Evolutionary conservation across 208 protist genomes (phyloP), one percentile per base, ranked within the genome.

Genomic region (Crithidia sp.): DNA sequence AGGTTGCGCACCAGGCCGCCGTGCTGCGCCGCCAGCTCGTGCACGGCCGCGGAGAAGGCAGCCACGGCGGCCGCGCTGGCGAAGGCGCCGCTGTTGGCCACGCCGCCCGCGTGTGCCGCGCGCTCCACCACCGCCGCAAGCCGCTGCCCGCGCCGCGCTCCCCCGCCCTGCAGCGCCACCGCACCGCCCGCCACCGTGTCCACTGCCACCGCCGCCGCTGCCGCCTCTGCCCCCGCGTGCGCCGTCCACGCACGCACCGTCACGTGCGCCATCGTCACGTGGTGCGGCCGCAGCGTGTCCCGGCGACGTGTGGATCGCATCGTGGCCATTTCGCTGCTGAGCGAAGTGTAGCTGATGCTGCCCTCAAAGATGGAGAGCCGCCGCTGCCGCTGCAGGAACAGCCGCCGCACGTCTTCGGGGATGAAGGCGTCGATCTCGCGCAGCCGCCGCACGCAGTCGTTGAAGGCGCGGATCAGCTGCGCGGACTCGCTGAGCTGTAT

Each of bases 41-140:
- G 28, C 39, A 61, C 13, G 12, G 39, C 57, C 13, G 39, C n/a
- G 57, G 45, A 40, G 61, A 66, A 54, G 61, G 4, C 36, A 5
- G 5, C 47, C n/a, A 55, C n/a, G 12, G 61, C 9, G 5, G 41
- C 19, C 12, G 45, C 43, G 10, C 68, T 57, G 40, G 62, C 19
- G 47, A 74, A 70, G n/a, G 63, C 40, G 52, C 63, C 55, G 68
- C 53, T 75, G 62, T 74, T 64, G n/a, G n/a, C n/a, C n/a, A n/a
- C n/a, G n/a, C n/a, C n/a, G n/a, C n/a, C n/a, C n/a, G n/a, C n/a
- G n/a, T n/a, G n/a, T n/a, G n/a, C n/a, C n/a, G n/a, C 45, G 45
- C 12, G 9, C 45, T 7, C 45, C 9, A 14, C n/a, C n/a, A n/a
- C n/a, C n/a, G n/a, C n/a, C n/a, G n/a, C n/a, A n/a, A n/a, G n/a